These are phyloP conservation scores for Ceratocystis colombiana DNA, from an alignment of 2,329 filamentous ascomycete species.

Conservation along the genomic window DNA sequence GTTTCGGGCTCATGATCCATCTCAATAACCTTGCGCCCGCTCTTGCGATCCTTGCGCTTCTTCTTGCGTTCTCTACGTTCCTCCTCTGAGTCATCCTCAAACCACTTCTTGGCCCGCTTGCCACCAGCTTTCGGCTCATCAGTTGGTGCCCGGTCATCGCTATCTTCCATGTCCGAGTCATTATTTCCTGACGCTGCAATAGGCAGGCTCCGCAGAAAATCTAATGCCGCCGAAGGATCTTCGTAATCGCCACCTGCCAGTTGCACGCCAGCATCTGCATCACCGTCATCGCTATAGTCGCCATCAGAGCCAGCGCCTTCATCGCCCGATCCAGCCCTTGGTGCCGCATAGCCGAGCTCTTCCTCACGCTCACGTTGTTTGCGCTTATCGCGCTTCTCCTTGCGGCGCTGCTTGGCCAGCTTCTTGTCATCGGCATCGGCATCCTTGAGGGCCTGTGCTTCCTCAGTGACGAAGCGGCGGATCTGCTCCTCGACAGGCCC, in stretches of 20 bases:
- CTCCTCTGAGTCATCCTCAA: slow-evolving; percentile 48
- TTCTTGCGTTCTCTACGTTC: slow-evolving; percentile 29
- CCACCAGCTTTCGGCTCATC: slow-evolving; percentile 14
- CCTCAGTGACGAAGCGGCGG: slow-evolving; percentile 64
- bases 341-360: slow-evolving; percentile 29
- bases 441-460: slow-evolving; percentile 58
- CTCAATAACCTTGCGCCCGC: slow-evolving; percentile 48
- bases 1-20: slow-evolving; percentile 63
- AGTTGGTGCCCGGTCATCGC: slow-evolving; percentile 35
- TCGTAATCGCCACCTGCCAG: slow-evolving; percentile 36
- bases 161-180: slow-evolving; percentile 33
- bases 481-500: slow-evolving; percentile 70
- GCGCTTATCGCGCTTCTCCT: slow-evolving; percentile 63
- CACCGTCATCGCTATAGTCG: slow-evolving; percentile 9
- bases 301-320: slow-evolving; percentile 22
- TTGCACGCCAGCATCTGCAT: slow-evolving; percentile 27
- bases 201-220: slow-evolving; percentile 49
- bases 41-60: slow-evolving; percentile 37
- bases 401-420: slow-evolving; percentile 64
- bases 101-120: slow-evolving; percentile 73
- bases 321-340: slow-evolving; percentile 28
- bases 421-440: slow-evolving; percentile 79
- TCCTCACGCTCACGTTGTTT: slow-evolving; percentile 53
- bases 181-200: slow-evolving; percentile 34
- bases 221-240: slow-evolving; percentile 45